Percentiles rank a stretch among this genome's conserved stretches.
phyloP scores from a whole-genome alignment of 2,329 filamentous ascomycete genomes.

The Moelleriella libera region DNA sequence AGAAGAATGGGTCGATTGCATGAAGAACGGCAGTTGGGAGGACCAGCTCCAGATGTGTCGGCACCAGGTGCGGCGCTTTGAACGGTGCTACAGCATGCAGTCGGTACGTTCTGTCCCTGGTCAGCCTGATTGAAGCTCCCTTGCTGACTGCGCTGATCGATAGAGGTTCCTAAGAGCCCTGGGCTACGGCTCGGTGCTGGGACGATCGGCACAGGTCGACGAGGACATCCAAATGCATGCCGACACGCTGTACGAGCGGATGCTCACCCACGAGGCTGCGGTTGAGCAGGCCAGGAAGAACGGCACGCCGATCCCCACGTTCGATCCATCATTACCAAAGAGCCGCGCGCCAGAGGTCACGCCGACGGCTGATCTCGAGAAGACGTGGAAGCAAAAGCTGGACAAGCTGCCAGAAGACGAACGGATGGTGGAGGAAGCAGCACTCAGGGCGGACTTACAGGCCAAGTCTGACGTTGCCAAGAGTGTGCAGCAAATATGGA shows the following conservation, averaged over 20 bases:
- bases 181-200: constrained; percentile 62
- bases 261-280: constrained; percentile 67
- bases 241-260: constrained; percentile 75
- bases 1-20: constrained; percentile 70
- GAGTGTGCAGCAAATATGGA: constrained; percentile 38
- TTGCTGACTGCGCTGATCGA: not conserved
- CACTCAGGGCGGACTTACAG: constrained; percentile 47
- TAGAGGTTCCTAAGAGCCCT: constrained; percentile 81
- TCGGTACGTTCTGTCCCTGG: constrained; percentile 35
- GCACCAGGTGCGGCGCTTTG: constrained; percentile 61
- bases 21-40: constrained; percentile 53
- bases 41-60: constrained; percentile 70
- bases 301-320: constrained; percentile 42
- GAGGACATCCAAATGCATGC: constrained; percentile 94
- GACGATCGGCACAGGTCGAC: constrained; percentile 53
- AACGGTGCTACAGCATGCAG: constrained; percentile 83
- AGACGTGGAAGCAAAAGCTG: constrained; percentile 37
- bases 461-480: constrained; percentile 45
- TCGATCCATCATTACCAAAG: constrained; percentile 39
- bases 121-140: no score
- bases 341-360: constrained; percentile 10
- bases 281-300: constrained; percentile 56
- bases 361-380: constrained; percentile 31
- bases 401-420: constrained; percentile 44
- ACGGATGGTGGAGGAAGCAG: constrained; percentile 46